Conservation (phyloP, 306 rosid species). For the Psophocarpus tetragonolobus region DNA sequence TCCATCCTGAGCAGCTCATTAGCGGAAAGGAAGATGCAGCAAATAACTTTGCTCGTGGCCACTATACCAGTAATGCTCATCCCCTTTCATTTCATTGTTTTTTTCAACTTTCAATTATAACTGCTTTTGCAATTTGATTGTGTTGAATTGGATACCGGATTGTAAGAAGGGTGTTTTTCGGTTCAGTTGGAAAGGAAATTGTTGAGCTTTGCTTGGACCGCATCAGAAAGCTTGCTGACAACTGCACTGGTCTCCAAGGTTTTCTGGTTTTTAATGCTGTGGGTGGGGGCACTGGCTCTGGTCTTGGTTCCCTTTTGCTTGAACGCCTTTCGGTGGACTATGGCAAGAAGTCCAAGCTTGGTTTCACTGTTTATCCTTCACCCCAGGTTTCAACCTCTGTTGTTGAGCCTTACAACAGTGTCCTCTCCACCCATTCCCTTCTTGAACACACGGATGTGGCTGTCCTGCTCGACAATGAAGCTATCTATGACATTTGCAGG, state of each 20-base stretch:
- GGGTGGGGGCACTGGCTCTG: slow-evolving; percentile 89
- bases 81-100: background rate
- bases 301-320: slow-evolving; percentile 77
- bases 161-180: background rate
- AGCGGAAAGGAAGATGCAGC: slow-evolving; percentile 92
- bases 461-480: slow-evolving; percentile 76
- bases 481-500: slow-evolving; percentile 82
- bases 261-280: slow-evolving; percentile 83
- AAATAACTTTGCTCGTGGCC: slow-evolving; percentile 89
- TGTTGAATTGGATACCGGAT: background rate
- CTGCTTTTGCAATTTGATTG: background rate
- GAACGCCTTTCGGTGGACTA: slow-evolving; percentile 73
- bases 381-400: slow-evolving; percentile 91
- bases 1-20: slow-evolving; percentile 88
- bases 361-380: slow-evolving; percentile 84
- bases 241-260: slow-evolving; percentile 89
- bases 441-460: slow-evolving; percentile 85
- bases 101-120: background rate
- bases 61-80: slow-evolving; percentile 68
- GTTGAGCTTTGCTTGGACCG: slow-evolving; percentile 88
- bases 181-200: slow-evolving; percentile 82
- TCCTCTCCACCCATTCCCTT: slow-evolving; percentile 85
- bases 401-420: slow-evolving; percentile 93
- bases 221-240: slow-evolving; percentile 78
- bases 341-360: slow-evolving; percentile 67